Conservation (phyloP, 495 filamentous ascomycete genomes). For the Xylaria telfairii region DNA sequence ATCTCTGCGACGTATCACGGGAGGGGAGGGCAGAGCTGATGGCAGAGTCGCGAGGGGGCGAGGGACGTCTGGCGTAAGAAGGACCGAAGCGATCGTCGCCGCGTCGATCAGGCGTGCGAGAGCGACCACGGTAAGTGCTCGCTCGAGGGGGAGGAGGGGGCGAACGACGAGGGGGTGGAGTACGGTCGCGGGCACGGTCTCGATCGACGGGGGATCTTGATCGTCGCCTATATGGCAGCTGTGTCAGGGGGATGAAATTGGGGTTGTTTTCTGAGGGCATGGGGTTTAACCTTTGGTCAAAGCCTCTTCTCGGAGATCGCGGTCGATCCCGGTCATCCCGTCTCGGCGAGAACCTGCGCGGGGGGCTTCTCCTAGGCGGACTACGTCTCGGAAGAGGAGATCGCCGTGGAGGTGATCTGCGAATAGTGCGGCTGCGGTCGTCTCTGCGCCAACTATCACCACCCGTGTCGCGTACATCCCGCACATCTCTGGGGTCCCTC, state of each 20-base stretch:
- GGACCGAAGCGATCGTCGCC: slow-evolving; percentile 47
- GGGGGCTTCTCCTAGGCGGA: slow-evolving; percentile 42
- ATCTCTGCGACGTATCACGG: slow-evolving; percentile 49
- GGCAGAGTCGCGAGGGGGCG: slow-evolving; percentile 48
- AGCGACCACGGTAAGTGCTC: slow-evolving; percentile 49
- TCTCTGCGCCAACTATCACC: slow-evolving; percentile 52
- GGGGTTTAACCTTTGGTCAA: slow-evolving; percentile 39
- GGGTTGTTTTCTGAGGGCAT: slow-evolving; percentile 31
- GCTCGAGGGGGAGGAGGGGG: slow-evolving; percentile 43
- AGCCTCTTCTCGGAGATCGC: slow-evolving; percentile 43
- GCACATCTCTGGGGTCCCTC: slow-evolving; percentile 24
- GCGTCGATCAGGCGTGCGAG: slow-evolving; percentile 51
- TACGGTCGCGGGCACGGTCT: slow-evolving; percentile 48
- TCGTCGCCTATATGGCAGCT: slow-evolving; percentile 44
- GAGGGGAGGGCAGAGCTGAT: slow-evolving; percentile 52
- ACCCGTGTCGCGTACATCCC: slow-evolving; percentile 26
- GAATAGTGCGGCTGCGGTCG: slow-evolving; percentile 45
- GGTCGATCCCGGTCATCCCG: slow-evolving; percentile 42
- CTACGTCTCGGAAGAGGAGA: slow-evolving; percentile 47
- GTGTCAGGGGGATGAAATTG: slow-evolving; percentile 38
- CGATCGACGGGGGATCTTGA: slow-evolving; percentile 55
- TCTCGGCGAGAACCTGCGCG: slow-evolving; percentile 52
- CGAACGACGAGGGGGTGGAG: slow-evolving; percentile 48
- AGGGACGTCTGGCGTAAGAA: slow-evolving; percentile 48
- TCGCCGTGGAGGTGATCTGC: slow-evolving; percentile 37